Conservation (phyloP, 495 filamentous ascomycete species). For the Penicillium mononematosum region DNA sequence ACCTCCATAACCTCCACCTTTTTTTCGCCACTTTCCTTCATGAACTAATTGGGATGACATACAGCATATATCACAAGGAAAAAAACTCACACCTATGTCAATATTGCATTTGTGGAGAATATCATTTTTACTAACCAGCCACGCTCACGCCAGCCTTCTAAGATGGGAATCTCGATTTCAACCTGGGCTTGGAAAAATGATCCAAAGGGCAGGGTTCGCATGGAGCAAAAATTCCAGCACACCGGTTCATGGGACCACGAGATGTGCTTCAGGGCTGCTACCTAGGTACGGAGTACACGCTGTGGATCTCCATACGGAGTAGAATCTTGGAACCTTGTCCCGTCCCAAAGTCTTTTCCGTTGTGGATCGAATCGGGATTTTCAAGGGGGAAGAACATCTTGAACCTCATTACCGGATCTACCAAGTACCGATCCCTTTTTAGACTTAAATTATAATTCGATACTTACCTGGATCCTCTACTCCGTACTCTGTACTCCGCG, state of each 20-base stretch:
- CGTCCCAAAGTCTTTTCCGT: not conserved
- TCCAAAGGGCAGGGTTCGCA: conserved; percentile 1
- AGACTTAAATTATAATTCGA: not conserved
- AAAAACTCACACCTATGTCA: not conserved
- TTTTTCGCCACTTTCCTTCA: not conserved
- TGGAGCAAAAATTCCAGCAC: conserved; percentile 4
- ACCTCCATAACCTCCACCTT: not conserved
- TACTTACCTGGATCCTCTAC: not conserved
- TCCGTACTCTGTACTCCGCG: too few species aligned
- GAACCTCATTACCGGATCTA: not conserved
- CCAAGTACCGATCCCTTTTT: not conserved
- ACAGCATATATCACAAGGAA: not conserved
- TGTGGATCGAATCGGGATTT: not conserved
- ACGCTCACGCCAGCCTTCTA: not conserved
- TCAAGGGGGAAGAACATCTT: not conserved
- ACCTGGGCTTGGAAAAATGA: conserved; percentile 3
- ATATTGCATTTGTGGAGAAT: not conserved
- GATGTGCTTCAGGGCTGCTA: conserved; percentile 1
- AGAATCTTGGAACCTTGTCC: conserved; percentile 1
- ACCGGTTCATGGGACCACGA: conserved; percentile 16
- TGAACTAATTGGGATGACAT: not conserved
- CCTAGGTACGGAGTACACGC: not conserved
- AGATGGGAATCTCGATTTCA: not conserved
- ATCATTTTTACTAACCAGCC: not conserved
- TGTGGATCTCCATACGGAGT: not conserved